Conservation (phyloP, 495 filamentous ascomycete genomes). For the Neurospora cerealis region DNA sequence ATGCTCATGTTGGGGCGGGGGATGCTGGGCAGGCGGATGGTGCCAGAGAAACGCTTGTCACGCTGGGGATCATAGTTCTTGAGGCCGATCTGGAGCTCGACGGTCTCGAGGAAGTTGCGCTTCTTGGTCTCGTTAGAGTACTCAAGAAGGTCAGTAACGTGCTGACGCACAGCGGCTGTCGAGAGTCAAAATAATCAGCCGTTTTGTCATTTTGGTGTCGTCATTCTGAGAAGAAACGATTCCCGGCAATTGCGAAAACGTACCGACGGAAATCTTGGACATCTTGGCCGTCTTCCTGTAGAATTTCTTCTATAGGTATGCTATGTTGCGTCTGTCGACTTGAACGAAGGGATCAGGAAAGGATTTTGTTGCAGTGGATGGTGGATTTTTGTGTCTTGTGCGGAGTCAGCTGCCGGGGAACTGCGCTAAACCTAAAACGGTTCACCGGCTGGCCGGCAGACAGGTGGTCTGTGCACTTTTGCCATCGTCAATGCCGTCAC, state of each 20-base stretch:
- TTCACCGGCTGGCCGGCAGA: neutral
- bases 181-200: slow-evolving; percentile 2
- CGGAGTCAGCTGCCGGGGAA: neutral
- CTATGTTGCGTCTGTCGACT: slow-evolving; percentile 42
- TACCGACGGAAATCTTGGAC: slow-evolving; percentile 65
- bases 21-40: slow-evolving; percentile 82
- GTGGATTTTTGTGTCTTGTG: slow-evolving; percentile 13
- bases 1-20: slow-evolving; percentile 91
- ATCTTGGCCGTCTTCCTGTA: slow-evolving; percentile 42
- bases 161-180: slow-evolving; percentile 88
- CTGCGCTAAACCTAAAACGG: neutral
- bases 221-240: neutral
- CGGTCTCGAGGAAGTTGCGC: slow-evolving; percentile 79
- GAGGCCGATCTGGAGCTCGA: slow-evolving; percentile 86
- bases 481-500: neutral
- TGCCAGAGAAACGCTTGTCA: slow-evolving; percentile 99
- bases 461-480: neutral
- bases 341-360: slow-evolving; percentile 2
- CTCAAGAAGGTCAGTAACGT: slow-evolving; percentile 81
- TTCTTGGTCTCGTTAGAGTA: slow-evolving; percentile 98
- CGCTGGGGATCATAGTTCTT: slow-evolving; percentile 99
- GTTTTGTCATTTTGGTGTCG: slow-evolving; percentile 3
- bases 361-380: slow-evolving; percentile 10
- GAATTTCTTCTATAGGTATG: slow-evolving; percentile 57
- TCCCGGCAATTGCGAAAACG: slow-evolving; percentile 8